Conservation (phyloP, 768 basidiomycete species). For the Lactifluus pinguis region DNA sequence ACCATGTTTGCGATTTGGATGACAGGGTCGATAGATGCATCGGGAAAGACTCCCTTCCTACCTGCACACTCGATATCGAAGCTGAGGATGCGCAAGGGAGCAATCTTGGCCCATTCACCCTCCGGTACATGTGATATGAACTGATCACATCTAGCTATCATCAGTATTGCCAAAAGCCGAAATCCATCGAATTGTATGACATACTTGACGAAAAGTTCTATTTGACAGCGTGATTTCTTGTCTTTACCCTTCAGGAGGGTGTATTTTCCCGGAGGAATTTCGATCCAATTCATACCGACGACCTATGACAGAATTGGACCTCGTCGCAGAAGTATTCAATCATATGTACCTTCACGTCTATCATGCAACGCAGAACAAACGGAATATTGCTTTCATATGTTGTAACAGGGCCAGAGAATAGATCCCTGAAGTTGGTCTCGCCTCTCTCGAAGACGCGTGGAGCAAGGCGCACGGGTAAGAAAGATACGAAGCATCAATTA, state of each 20-base stretch:
- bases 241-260: slow-evolving; percentile 43
- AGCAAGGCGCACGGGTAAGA: slow-evolving; percentile 11
- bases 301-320: slow-evolving; percentile 40
- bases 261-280: slow-evolving; percentile 80
- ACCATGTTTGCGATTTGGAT: slow-evolving; percentile 99
- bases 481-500: slow-evolving; percentile 19
- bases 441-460: slow-evolving; percentile 47
- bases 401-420: slow-evolving; percentile 39
- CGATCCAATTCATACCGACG: slow-evolving; percentile 99
- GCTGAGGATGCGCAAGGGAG: slow-evolving; percentile 87
- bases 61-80: slow-evolving; percentile 99
- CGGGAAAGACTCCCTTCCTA: slow-evolving; percentile 94
- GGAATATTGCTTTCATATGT: slow-evolving; percentile 95
- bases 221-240: slow-evolving; percentile 77
- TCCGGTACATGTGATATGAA: slow-evolving; percentile 91
- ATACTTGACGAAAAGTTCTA: slow-evolving; percentile 75
- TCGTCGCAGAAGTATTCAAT: neutral
- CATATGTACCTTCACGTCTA: slow-evolving; percentile 72
- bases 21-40: slow-evolving; percentile 82
- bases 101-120: slow-evolving; percentile 84
- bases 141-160: slow-evolving; percentile 53
- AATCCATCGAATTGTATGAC: slow-evolving; percentile 11
- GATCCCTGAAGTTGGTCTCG: slow-evolving; percentile 39
- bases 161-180: neutral
- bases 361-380: slow-evolving; percentile 93